Evolutionary conservation across 179 eudicot genomes (phyloP).

Genomic region (Silene vulgaris): DNA sequence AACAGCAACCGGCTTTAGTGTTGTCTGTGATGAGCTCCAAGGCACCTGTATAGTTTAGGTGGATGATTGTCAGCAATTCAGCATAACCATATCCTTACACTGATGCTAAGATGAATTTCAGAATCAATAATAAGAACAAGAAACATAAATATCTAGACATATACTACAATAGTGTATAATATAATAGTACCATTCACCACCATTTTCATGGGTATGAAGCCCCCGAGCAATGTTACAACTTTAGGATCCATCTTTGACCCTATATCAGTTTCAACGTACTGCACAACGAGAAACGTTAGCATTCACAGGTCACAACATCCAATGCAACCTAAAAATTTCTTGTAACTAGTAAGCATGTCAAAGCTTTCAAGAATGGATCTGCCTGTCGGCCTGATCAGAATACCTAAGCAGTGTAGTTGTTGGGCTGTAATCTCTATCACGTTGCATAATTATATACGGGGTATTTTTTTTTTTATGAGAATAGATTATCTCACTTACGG

Average conservation of each 20-base stretch:
- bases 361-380: constrained; percentile 4
- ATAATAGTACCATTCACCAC: constrained; percentile 60
- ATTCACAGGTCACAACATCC: constrained; percentile 3
- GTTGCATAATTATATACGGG: background rate
- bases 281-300: constrained; percentile 28
- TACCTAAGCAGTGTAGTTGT: background rate
- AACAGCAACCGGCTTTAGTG: constrained; percentile 81
- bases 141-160: background rate
- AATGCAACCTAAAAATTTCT: constrained; percentile 5
- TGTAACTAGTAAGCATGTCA: background rate
- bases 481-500: background rate
- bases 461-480: background rate
- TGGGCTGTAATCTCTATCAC: constrained; percentile 3
- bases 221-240: constrained; percentile 42
- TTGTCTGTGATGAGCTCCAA: constrained; percentile 80
- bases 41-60: constrained; percentile 44
- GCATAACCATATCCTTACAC: constrained; percentile 7
- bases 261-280: constrained; percentile 74
- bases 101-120: constrained; percentile 8
- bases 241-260: constrained; percentile 36
- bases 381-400: background rate
- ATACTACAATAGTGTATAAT: background rate
- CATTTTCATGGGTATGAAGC: constrained; percentile 70
- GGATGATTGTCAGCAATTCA: constrained; percentile 14
- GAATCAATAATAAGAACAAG: constrained; percentile 6